Base-by-base conservation (phyloP, 495 filamentous ascomycete species). In the Neurospora tetrasperma region DNA sequence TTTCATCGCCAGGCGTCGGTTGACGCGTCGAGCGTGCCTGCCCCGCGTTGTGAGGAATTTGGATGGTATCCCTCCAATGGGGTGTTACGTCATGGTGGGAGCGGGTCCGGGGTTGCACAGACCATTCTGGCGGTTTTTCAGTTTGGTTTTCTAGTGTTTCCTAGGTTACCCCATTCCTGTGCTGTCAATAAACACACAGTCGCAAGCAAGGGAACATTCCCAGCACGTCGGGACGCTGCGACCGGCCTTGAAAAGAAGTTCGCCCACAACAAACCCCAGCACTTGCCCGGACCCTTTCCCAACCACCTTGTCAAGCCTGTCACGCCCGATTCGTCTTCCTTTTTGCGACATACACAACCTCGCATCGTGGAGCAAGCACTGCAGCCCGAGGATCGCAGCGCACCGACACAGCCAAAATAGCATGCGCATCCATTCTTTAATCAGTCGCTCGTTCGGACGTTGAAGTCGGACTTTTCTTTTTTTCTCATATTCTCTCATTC, bases 131-230 rank as follows among this genome's bases (percentile, higher is more conserved):
- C 54, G 54, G 54, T 35, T 35, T 66, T 66, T 66, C 54, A 66
- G 27, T 66, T 66, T 18, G 31, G 54, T 62, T 27, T 35, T 62
- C 31, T 16, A 18, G 54, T 66, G 54, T 66, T 66, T 66, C 54
- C 54, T 66, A 35, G 54, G 54, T 18, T 66, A 66, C 54, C 48
- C 54, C 27, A 66, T 66, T 66, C 54, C 27, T 66, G 27, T 66
- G 27, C 54, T 35, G 54, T 66, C 54, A 66, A 35, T 66, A 66
- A 66, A 66, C 27, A 66, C 54, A 62, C 54, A 66, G 54, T 66
- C 54, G 54, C 54, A 66, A 66, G 54, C 54, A 66, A 66, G 54
- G 54, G 54, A 35, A 66, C 54, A 66, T 66, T 66, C 54, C 54
- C 54, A 66, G 54, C 54, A 66, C 54, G 54, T 66, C 54, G 54